phyloP scores from a whole-genome alignment of 2,329 filamentous ascomycete genomes.

The Chrysoporthe austroafricana region DNA sequence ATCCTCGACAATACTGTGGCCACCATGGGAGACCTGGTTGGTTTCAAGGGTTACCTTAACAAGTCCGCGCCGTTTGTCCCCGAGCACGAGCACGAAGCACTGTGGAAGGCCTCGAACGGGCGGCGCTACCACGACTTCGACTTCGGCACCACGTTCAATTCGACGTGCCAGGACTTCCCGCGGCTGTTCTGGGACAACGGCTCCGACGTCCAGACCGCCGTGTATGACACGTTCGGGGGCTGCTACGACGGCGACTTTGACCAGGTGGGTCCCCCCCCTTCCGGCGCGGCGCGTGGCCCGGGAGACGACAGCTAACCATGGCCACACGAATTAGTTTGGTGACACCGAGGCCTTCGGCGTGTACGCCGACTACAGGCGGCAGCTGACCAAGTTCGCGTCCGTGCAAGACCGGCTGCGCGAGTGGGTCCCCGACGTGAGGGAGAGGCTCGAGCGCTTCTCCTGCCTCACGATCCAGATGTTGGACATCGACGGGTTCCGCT shows the following conservation, averaged over 20 bases:
- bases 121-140: slow-evolving; percentile 61
- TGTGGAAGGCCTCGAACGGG: slow-evolving; percentile 52
- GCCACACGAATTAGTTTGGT: slow-evolving; percentile 46
- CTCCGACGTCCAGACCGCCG: slow-evolving; percentile 50
- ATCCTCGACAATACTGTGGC: slow-evolving; percentile 68
- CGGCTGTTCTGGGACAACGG: slow-evolving; percentile 64
- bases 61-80: slow-evolving; percentile 56
- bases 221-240: slow-evolving; percentile 51
- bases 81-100: slow-evolving; percentile 55
- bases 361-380: slow-evolving; percentile 64
- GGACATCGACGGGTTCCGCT: slow-evolving; percentile 67
- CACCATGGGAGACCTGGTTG: slow-evolving; percentile 63
- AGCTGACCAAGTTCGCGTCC: slow-evolving; percentile 68
- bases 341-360: slow-evolving; percentile 67
- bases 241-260: slow-evolving; percentile 50
- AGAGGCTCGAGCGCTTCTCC: slow-evolving; percentile 61
- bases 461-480: slow-evolving; percentile 64
- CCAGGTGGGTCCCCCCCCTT: slow-evolving; percentile 6
- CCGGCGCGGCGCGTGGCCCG: not conserved
- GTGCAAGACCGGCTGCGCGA: slow-evolving; percentile 68
- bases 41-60: slow-evolving; percentile 64
- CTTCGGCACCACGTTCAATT: slow-evolving; percentile 54
- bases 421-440: slow-evolving; percentile 62
- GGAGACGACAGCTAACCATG: not conserved
- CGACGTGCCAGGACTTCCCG: slow-evolving; percentile 56